A percentile compares a stretch with the other conserved stretches of the same genome.
Evolutionary conservation across 768 basidiomycete genomes (phyloP).

Genomic region (Coprinellus micaceus): DNA sequence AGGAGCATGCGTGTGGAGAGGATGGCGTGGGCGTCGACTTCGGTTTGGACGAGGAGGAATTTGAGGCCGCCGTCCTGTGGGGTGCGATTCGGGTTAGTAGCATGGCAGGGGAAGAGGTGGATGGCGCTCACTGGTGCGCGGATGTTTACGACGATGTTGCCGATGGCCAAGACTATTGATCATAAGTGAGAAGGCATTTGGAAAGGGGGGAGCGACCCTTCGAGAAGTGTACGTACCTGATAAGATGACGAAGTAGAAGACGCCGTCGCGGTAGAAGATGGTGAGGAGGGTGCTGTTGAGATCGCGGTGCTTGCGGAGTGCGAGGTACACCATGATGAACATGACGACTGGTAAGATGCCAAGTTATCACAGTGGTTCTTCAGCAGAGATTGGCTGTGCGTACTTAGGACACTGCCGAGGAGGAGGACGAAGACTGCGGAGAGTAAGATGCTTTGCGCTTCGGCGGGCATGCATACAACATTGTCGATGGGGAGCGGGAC

Average conservation of each 20-base stretch:
- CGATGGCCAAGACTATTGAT: neutral
- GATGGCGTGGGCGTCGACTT: neutral
- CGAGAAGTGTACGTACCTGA: neutral
- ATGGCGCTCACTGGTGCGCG: neutral
- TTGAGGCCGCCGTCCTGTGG: neutral
- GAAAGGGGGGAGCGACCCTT: no score
- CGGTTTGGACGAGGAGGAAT: neutral
- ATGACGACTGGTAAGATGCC: neutral
- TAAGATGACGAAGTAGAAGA: neutral
- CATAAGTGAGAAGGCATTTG: neutral
- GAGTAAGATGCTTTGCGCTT: neutral
- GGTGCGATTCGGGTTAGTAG: neutral
- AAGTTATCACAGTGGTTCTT: no score
- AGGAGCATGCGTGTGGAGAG: neutral
- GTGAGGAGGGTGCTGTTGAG: neutral
- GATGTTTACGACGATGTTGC: neutral
- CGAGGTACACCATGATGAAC: slow-evolving; percentile 3
- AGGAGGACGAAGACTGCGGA: neutral
- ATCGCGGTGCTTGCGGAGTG: neutral
- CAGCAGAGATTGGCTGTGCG: neutral
- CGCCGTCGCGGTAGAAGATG: neutral
- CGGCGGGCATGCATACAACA: neutral
- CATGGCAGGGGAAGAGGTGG: neutral
- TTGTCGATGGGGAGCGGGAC: neutral
- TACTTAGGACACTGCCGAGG: neutral